Percentiles rank a stretch among this genome's conserved stretches.
Conservation (phyloP, 1,284 basidiomycete species). For the Entoloma clypeatum region DNA sequence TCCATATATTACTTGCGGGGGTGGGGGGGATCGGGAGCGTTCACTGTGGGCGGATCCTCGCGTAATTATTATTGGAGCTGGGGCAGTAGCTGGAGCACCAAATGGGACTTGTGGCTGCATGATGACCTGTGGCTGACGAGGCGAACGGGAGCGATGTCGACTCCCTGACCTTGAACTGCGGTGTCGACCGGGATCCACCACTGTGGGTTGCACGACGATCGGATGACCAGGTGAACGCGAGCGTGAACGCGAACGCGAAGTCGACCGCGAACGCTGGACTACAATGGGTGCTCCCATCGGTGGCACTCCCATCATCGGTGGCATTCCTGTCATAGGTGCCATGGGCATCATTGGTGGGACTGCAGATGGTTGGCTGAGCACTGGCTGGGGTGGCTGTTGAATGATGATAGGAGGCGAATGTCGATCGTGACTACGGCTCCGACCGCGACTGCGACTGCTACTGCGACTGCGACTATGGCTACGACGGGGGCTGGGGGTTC, state of each 20-base stretch:
- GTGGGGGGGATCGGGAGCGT: slow-evolving; percentile 4
- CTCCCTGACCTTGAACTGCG: slow-evolving; percentile 7
- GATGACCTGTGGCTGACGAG: slow-evolving; percentile 7
- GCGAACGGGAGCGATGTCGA: slow-evolving; percentile 11
- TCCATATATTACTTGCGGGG: too few species aligned
- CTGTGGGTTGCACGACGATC: neutral
- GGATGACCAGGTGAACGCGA: slow-evolving; percentile 6
- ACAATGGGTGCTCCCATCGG: too few species aligned
- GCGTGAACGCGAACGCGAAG: slow-evolving; percentile 1
- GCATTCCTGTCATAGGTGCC: too few species aligned
- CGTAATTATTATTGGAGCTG: neutral
- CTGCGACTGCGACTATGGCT: slow-evolving; percentile 7
- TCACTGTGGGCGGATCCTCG: too few species aligned
- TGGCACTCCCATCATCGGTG: too few species aligned
- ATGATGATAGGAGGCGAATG: neutral
- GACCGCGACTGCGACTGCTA: slow-evolving; percentile 17
- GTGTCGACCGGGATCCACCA: neutral
- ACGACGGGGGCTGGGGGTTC: too few species aligned
- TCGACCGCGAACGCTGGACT: too few species aligned
- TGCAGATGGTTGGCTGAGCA: slow-evolving; percentile 2
- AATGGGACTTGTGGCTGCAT: slow-evolving; percentile 7
- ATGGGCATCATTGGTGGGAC: too few species aligned
- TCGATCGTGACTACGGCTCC: slow-evolving; percentile 15
- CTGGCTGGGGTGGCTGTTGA: neutral
- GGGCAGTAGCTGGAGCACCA: too few species aligned